Conservation (phyloP, 192 early-diverging fungal species). For the Geranomyces variabilis region DNA sequence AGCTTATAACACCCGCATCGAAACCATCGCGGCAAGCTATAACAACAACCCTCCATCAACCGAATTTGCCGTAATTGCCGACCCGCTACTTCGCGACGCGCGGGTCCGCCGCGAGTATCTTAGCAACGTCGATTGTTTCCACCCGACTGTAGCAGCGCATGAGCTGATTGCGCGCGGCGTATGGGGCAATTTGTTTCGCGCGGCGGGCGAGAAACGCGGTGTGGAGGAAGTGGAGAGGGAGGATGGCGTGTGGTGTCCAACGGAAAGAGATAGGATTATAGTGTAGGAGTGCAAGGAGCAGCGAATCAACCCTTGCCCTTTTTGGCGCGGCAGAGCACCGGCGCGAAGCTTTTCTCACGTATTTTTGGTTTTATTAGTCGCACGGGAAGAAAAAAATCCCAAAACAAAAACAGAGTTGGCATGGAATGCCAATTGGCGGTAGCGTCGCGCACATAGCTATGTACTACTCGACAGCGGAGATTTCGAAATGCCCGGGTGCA, state of each 20-base stretch:
- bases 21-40: slow-evolving; percentile 42
- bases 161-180: slow-evolving; percentile 28
- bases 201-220: neutral
- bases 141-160: slow-evolving; percentile 46
- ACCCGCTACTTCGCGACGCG: slow-evolving; percentile 42
- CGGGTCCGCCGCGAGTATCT: slow-evolving; percentile 41
- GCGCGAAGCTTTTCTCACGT: no score
- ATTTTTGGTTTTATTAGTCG: no score
- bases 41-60: neutral
- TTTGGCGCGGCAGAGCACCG: no score
- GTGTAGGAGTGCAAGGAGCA: no score
- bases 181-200: slow-evolving; percentile 14
- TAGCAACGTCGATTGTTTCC: slow-evolving; percentile 64
- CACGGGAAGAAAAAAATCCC: no score
- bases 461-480: neutral
- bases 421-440: no score
- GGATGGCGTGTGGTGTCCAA: no score
- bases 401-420: no score
- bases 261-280: no score
- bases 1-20: slow-evolving; percentile 51
- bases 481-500: neutral
- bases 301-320: no score
- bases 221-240: no score
- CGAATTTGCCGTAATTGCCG: slow-evolving; percentile 54
- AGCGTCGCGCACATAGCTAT: no score